phyloP scores from a whole-genome alignment of 129 eudicot genomes.

The Calendula officinalis region DNA sequence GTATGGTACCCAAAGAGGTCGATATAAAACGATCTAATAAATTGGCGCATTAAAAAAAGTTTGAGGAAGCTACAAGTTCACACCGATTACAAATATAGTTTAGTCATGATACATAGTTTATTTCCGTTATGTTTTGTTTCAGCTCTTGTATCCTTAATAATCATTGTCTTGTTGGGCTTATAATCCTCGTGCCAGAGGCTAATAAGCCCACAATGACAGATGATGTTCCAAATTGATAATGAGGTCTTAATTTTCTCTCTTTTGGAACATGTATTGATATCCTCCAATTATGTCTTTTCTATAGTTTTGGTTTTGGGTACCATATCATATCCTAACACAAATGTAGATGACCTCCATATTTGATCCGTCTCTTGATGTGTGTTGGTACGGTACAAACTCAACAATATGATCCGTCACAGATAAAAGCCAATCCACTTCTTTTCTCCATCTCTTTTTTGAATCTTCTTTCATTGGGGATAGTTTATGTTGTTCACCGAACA shows the following conservation, averaged over 20 bases:
- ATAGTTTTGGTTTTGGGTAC: background rate
- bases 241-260: too few species aligned
- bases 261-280: too few species aligned
- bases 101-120: too few species aligned
- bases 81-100: too few species aligned
- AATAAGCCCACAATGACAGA: background rate
- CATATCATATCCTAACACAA: conserved; percentile 18
- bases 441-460: conserved; percentile 75
- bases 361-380: conserved; percentile 61
- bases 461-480: conserved; percentile 74
- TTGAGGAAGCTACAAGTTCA: too few species aligned
- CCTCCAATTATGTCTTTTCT: background rate
- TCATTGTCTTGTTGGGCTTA: background rate
- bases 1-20: conserved; percentile 24
- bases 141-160: background rate
- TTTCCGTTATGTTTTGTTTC: background rate
- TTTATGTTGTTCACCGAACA: conserved; percentile 74
- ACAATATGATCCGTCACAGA: conserved; percentile 80
- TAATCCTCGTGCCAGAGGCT: background rate
- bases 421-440: conserved; percentile 79
- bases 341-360: conserved; percentile 64
- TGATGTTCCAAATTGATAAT: too few species aligned
- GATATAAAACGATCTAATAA: background rate
- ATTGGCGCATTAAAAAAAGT: background rate
- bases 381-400: conserved; percentile 74